Evolutionary conservation across 371 early-diverging fungal genomes (phyloP), one percentile per base, ranked within the genome.

Genomic region (Mucor piriformis): DNA sequence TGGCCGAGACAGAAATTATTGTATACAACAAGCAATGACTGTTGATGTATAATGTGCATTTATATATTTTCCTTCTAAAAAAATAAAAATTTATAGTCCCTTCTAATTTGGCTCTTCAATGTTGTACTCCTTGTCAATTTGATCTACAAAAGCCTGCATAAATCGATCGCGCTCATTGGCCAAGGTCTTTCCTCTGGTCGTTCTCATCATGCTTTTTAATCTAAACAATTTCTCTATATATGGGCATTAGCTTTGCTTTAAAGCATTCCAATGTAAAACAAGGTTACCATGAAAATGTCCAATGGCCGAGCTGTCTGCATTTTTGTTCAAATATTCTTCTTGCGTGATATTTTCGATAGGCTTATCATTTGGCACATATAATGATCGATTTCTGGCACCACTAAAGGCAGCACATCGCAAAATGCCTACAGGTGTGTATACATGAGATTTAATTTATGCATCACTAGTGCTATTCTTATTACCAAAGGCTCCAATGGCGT

Each of bases 401-500:
- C 89, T 88, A 63, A 81, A 92, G 1, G 92, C 84, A 35, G 89
- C 89, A 57, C 88, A 88, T 6, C 92, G 75, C 59, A 88, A 72
- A 12, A 91, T 79, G 15, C 91, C 46, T 46, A 24, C 21, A 24
- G 6, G 11, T 21, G 12, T 18, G 12, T 13, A 24, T 24, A 11
- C 23, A 3, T 46, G 12, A 46, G 21, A 43, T 20, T 6, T 12
- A 16, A 24, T 12, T 20, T 20, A 24, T 24, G 8, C 24, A 24
- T 24, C 23, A 12, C 13, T 46, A 46, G 4, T 20, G n/a, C 61
- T 69, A 77, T 82, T 10, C 6, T 21, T 20, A 3, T 24, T 46
- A 46, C 46, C 92, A 72, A 92, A 87, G 21, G 92, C 92, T 2
- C 92, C 92, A 51, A 92, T 88, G 1, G 92, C 92, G 63, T 92